These are phyloP conservation scores for Cyclocybe aegerita DNA, from an alignment of 768 basidiomycete genomes.

Conservation along the genomic window DNA sequence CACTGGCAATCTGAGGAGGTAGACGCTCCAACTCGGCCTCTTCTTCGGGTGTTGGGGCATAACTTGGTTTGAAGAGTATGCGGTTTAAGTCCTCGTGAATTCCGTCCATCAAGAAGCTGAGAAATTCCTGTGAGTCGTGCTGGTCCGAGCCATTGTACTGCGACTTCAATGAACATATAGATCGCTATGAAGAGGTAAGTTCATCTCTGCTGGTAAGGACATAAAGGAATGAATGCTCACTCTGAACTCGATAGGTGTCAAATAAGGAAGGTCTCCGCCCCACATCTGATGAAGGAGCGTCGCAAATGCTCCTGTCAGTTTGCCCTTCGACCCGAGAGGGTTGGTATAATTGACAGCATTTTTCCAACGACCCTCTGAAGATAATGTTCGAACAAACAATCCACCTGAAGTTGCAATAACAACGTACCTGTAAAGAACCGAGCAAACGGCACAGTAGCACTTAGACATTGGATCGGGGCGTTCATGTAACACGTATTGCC, in stretches of 20 bases:
- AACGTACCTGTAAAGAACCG: conserved; percentile 84
- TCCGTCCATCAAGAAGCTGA: conserved; percentile 90
- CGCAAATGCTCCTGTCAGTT: conserved; percentile 79
- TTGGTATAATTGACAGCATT: conserved; percentile 83
- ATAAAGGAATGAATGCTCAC: conserved; percentile 41
- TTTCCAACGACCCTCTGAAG: conserved; percentile 76
- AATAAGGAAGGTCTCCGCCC: conserved; percentile 79
- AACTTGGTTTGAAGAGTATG: conserved; percentile 67
- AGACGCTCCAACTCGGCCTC: conserved; percentile 89
- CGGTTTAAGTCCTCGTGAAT: conserved; percentile 89
- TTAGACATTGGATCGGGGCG: conserved; percentile 94
- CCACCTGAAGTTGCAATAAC: conserved; percentile 8
- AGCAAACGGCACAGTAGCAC: conserved; percentile 91
- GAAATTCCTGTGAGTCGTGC: conserved; percentile 97
- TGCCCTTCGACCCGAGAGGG: conserved; percentile 85
- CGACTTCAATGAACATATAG: conserved; percentile 48
- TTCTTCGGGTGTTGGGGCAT: conserved; percentile 68
- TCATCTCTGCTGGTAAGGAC: not conserved
- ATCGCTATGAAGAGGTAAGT: conserved; percentile 28
- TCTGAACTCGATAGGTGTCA: conserved; percentile 82
- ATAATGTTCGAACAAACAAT: conserved; percentile 1
- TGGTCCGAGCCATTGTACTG: conserved; percentile 88
- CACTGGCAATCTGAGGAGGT: conserved; percentile 84
- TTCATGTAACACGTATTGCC: conserved; percentile 99
- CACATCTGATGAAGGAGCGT: conserved; percentile 84